Conservation (phyloP, 2,329 filamentous ascomycete species). For the Cordyceps cateniannulata region DNA sequence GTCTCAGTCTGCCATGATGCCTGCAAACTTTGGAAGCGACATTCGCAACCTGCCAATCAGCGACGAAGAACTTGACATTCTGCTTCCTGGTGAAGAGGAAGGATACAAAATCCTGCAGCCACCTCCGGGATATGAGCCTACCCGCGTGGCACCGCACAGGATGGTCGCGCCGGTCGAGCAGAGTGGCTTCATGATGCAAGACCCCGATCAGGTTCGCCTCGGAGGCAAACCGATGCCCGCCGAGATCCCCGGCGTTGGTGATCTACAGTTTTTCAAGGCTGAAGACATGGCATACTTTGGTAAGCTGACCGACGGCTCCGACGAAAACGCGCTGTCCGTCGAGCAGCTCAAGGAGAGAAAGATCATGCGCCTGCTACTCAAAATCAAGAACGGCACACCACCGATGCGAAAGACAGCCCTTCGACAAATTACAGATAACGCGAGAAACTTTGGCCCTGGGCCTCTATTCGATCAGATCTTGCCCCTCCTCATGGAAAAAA, state of each 20-base stretch:
- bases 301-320: constrained; percentile 88
- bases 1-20: constrained; percentile 48
- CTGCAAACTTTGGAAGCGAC: constrained; percentile 72
- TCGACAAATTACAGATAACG: constrained; percentile 95
- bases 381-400: constrained; percentile 98
- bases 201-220: constrained; percentile 75
- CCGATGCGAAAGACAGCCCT: constrained; percentile 98
- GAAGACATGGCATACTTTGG: constrained; percentile 99
- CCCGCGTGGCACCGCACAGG: constrained; percentile 69
- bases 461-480: constrained; percentile 96
- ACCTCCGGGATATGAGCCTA: constrained; percentile 84
- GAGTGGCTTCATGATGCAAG: constrained; percentile 94
- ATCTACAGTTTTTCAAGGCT: constrained; percentile 95
- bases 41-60: constrained; percentile 78
- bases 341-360: constrained; percentile 97
- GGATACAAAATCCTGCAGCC: constrained; percentile 90
- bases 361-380: constrained; percentile 93
- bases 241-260: constrained; percentile 91
- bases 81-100: constrained; percentile 81
- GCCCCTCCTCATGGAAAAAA: constrained; percentile 96
- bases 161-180: constrained; percentile 68
- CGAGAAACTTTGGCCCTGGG: constrained; percentile 88
- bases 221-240: constrained; percentile 88
- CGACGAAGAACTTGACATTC: constrained; percentile 87
- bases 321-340: constrained; percentile 86